Evolutionary conservation across 352 stramenopile species (phyloP).

Genomic region (Globisporangium polare): DNA sequence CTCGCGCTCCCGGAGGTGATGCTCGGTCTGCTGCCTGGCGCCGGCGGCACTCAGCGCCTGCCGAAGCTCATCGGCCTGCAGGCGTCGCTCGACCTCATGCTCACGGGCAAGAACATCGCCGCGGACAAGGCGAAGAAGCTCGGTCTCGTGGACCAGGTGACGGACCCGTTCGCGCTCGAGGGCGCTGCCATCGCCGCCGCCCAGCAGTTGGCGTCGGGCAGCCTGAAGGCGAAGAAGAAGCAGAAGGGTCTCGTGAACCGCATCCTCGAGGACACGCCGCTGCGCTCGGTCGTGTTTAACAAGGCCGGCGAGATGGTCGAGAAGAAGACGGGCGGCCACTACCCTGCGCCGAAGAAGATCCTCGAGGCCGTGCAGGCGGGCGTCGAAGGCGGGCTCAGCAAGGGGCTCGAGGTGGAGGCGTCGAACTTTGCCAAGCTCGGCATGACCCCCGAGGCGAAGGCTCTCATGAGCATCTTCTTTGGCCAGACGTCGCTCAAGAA

Average conservation of each 20-base stretch:
- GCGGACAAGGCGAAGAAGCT: slow-evolving; percentile 97
- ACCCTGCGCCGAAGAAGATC: slow-evolving; percentile 95
- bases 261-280: slow-evolving; percentile 93
- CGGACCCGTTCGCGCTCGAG: slow-evolving; percentile 89
- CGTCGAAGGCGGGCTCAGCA: slow-evolving; percentile 72
- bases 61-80: slow-evolving; percentile 92
- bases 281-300: slow-evolving; percentile 93
- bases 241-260: slow-evolving; percentile 79
- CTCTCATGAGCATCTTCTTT: slow-evolving; percentile 98
- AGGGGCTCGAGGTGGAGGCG: slow-evolving; percentile 91
- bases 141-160: slow-evolving; percentile 95
- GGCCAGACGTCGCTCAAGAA: slow-evolving; percentile 98
- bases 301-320: slow-evolving; percentile 95
- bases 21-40: slow-evolving; percentile 96
- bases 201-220: slow-evolving; percentile 86
- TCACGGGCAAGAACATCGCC: slow-evolving; percentile 96
- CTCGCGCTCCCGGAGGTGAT: slow-evolving; percentile 97
- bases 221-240: slow-evolving; percentile 92
- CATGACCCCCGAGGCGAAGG: slow-evolving; percentile 93
- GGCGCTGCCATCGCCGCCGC: slow-evolving; percentile 88
- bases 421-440: slow-evolving; percentile 96
- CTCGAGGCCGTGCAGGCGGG: slow-evolving; percentile 88
- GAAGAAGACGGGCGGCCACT: slow-evolving; percentile 97
- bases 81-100: slow-evolving; percentile 96
- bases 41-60: slow-evolving; percentile 97